Base-by-base conservation (phyloP, 2,329 filamentous ascomycete species). In the Thielaviopsis euricoi region DNA sequence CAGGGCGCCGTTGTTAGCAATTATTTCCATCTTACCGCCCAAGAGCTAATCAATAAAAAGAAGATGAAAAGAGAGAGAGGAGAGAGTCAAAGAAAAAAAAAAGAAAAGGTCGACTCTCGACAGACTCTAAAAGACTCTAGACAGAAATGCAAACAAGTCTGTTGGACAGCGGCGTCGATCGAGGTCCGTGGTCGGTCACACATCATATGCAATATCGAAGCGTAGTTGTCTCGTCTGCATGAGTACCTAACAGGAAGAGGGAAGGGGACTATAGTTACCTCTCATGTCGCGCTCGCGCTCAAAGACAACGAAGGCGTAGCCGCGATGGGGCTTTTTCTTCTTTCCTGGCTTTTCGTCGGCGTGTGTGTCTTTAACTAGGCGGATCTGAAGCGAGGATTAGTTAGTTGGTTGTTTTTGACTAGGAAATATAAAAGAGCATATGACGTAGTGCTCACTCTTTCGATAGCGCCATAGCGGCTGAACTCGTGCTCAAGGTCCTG, bases 211-310 rank as follows among this genome's bases (percentile, higher is more conserved):
- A 40, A 40, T 40, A 12, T 40, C 37, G 37, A 40, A 40, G 37
- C 37, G 13, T 6, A 13, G 37, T 26, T 9, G 25, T 26, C 25
- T 40, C 37, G 37, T 40, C 52, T 54, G 57, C 52, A 58, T 51
- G 29, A 58, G 56, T 50, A 53, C 50, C 37, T 37, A 37, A 58
- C 55, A 67, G 65, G 65, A 65, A 65, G 64, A 64, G 66, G 63
- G 60, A 40, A 13, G 73, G 70, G 69, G 68, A 69, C 71, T 72
- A 60, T 58, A 60, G 56, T 82, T 94, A 96, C 90, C 89, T 89
- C 94, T 94, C 90, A 97, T 96, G 70, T 97, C 93, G 72, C 91
- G 90, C 73, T 97, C 93, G 70, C 88, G 85, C 72, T 97, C 91
- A 69, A 91, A 98, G 57, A 97, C 88, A 64, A 98, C 86, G 68